Conservation (phyloP, 176 grass and related monocot species). For the Hsuehochloa calcarea region DNA sequence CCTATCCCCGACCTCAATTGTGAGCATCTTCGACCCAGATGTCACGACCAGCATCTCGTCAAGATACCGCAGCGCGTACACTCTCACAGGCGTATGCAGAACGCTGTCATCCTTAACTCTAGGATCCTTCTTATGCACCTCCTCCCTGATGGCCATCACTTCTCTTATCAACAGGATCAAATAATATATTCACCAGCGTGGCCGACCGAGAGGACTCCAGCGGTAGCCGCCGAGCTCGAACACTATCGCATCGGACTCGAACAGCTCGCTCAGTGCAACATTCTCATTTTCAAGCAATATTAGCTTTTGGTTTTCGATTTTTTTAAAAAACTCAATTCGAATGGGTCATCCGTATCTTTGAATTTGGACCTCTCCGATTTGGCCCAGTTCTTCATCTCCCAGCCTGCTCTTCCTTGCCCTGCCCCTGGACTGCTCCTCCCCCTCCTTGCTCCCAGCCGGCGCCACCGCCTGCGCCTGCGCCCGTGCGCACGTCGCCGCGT, state of each 20-base stretch:
- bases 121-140: constrained; percentile 82
- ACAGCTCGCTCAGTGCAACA: constrained; percentile 62
- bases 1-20: constrained; percentile 60
- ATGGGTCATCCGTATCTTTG: no score
- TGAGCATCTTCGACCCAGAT: constrained; percentile 75
- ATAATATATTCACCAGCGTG: constrained; percentile 74
- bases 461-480: no score
- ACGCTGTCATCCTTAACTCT: constrained; percentile 51
- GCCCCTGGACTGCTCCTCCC: no score
- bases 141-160: constrained; percentile 60
- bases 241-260: constrained; percentile 37
- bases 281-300: no score
- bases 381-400: no score
- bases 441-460: no score
- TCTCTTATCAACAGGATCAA: constrained; percentile 71
- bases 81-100: constrained; percentile 67
- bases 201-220: constrained; percentile 59
- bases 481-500: no score
- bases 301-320: no score
- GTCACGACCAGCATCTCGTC: constrained; percentile 82
- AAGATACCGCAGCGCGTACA: constrained; percentile 66
- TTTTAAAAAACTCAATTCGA: no score
- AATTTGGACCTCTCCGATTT: no score
- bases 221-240: constrained; percentile 74
- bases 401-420: no score